Evolutionary conservation across 805 yeast genomes (phyloP).

Genomic region (Pichia cabralensis): DNA sequence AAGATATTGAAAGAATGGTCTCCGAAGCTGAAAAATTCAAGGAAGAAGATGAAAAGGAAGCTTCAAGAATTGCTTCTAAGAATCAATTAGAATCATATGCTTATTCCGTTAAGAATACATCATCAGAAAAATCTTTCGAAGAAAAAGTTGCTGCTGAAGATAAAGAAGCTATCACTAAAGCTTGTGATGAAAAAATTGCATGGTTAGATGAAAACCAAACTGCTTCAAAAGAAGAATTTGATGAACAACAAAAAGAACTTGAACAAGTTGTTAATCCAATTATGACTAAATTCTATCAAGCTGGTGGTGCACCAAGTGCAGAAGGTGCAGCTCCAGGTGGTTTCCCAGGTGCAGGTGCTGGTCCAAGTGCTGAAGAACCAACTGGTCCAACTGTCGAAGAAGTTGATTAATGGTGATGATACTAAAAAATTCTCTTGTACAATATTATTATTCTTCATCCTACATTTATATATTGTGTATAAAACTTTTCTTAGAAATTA

Average conservation of each 20-base stretch:
- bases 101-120: slow-evolving; percentile 81
- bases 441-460: too few relatives aligned
- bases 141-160: slow-evolving; percentile 52
- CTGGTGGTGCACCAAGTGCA: slow-evolving; percentile 72
- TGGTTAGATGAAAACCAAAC: slow-evolving; percentile 95
- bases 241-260: slow-evolving; percentile 90
- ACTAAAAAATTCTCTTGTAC: background rate
- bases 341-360: slow-evolving; percentile 30
- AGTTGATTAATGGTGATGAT: slow-evolving; percentile 43
- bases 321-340: slow-evolving; percentile 47
- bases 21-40: slow-evolving; percentile 54
- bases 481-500: too few relatives aligned
- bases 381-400: slow-evolving; percentile 79
- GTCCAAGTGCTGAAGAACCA: slow-evolving; percentile 45
- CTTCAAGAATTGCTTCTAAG: slow-evolving; percentile 86
- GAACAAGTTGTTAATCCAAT: slow-evolving; percentile 94
- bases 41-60: slow-evolving; percentile 56
- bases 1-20: slow-evolving; percentile 57
- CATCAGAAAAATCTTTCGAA: slow-evolving; percentile 64
- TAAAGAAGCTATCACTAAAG: slow-evolving; percentile 55
- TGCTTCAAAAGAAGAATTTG: slow-evolving; percentile 85
- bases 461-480: too few relatives aligned
- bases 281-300: slow-evolving; percentile 94
- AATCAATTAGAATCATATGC: slow-evolving; percentile 93
- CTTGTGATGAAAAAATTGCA: slow-evolving; percentile 73